Conservation (phyloP, 345 rosid genomes). For the Hibiscus tridactylites region DNA sequence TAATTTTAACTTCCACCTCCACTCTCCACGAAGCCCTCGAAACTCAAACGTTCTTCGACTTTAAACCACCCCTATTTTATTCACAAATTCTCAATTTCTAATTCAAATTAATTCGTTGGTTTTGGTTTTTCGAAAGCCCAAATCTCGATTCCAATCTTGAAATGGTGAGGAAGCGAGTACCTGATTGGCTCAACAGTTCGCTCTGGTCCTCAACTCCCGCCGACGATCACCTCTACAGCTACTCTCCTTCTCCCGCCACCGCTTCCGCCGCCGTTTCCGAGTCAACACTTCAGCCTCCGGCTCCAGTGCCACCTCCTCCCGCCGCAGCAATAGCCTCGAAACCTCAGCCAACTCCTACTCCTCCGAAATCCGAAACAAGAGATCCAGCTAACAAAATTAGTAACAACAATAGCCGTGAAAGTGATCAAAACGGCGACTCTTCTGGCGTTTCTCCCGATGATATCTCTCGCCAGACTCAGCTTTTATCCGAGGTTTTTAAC, state of each 20-base stretch:
- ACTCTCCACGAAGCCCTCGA: background rate
- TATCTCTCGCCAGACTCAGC: constrained; percentile 63
- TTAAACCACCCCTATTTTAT: background rate
- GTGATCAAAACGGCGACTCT: constrained; percentile 24
- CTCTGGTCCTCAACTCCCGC: constrained; percentile 58
- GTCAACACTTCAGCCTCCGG: constrained; percentile 27
- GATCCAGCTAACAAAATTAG: constrained; percentile 18
- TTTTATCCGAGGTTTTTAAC: constrained; percentile 58
- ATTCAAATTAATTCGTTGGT: background rate
- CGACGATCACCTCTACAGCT: constrained; percentile 33
- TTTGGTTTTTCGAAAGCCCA: background rate
- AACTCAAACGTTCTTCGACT: background rate
- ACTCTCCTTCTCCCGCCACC: constrained; percentile 18
- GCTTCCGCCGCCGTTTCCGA: constrained; percentile 24
- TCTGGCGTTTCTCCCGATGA: constrained; percentile 48
- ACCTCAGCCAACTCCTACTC: constrained; percentile 24
- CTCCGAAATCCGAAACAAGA: constrained; percentile 35
- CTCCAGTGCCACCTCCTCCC: constrained; percentile 32
- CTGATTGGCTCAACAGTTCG: constrained; percentile 97
- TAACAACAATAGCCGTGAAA: constrained; percentile 3
- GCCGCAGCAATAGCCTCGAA: constrained; percentile 9
- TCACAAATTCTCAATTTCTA: background rate
- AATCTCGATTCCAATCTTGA: constrained; percentile 9
- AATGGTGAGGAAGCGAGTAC: constrained; percentile 81
- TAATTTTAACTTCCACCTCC: background rate